phyloP scores from a whole-genome alignment of 139 green algal genomes.

The Diplosphaera chodatii region DNA sequence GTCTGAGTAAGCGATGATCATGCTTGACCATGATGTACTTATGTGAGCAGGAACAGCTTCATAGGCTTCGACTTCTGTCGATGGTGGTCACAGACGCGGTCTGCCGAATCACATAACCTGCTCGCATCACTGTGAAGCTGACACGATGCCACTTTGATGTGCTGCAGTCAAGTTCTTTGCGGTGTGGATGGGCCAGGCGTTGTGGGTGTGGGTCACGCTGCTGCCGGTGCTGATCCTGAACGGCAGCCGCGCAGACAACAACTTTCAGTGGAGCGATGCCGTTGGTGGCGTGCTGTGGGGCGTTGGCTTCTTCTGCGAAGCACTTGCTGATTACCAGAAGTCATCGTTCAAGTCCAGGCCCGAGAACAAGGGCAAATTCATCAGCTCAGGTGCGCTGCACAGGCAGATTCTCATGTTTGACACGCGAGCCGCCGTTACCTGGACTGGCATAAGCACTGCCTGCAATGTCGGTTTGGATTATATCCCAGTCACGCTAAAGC shows the following conservation, averaged over 20 bases:
- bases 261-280: constrained; percentile 4
- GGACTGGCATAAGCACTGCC: too few species aligned
- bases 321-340: constrained; percentile 72
- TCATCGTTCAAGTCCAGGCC: constrained; percentile 60
- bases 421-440: too few species aligned
- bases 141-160: not conserved
- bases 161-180: constrained; percentile 10
- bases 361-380: constrained; percentile 72
- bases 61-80: too few species aligned
- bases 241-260: constrained; percentile 16
- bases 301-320: constrained; percentile 53
- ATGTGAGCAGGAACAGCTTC: too few species aligned
- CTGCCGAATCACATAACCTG: too few species aligned
- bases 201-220: constrained; percentile 75
- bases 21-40: not conserved
- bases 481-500: too few species aligned
- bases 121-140: too few species aligned
- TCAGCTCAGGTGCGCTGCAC: constrained; percentile 29
- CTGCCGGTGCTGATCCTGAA: constrained; percentile 73
- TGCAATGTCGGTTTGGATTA: too few species aligned
- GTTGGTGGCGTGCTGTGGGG: constrained; percentile 47
- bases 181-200: constrained; percentile 43
- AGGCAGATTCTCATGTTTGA: too few species aligned
- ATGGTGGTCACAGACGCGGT: too few species aligned
- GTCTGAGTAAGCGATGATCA: too few species aligned